Percentiles rank a stretch among this genome's conserved stretches.
These are phyloP conservation scores for Naganishia onofrii DNA, from an alignment of 768 basidiomycete genomes.

Conservation along the genomic window DNA sequence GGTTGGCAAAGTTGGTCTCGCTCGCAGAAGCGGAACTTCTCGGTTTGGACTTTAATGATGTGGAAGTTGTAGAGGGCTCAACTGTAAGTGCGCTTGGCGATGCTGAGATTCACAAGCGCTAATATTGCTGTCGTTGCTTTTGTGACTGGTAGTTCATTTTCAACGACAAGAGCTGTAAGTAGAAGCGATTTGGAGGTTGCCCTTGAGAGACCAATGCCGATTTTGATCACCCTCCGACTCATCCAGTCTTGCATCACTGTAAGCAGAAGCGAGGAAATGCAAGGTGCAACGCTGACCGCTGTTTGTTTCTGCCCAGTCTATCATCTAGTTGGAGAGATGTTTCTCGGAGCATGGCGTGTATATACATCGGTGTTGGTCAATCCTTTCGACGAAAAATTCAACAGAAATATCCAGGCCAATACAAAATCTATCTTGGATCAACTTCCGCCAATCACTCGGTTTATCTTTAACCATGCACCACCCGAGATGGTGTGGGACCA, in stretches of 20 bases:
- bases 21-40: slow-evolving; percentile 23
- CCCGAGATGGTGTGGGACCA: slow-evolving; percentile 28
- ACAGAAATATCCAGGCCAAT: neutral
- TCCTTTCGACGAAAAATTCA: slow-evolving; percentile 23
- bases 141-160: slow-evolving; percentile 34
- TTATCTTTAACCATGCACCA: neutral
- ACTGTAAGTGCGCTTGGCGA: slow-evolving; percentile 32
- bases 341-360: slow-evolving; percentile 39
- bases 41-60: slow-evolving; percentile 30
- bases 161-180: slow-evolving; percentile 41
- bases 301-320: slow-evolving; percentile 31
- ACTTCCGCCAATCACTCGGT: slow-evolving; percentile 19
- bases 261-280: slow-evolving; percentile 2
- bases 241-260: slow-evolving; percentile 36
- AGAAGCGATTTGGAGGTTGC: too few species aligned
- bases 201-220: too few species aligned
- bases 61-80: slow-evolving; percentile 30
- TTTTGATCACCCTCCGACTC: neutral
- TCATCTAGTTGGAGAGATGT: slow-evolving; percentile 42
- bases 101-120: too few species aligned
- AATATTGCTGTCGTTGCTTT: neutral
- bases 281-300: neutral
- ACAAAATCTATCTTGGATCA: slow-evolving; percentile 14
- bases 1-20: slow-evolving; percentile 23
- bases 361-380: slow-evolving; percentile 34